Conservation (phyloP, 768 basidiomycete genomes). For the Xerocomus potaroensis region DNA sequence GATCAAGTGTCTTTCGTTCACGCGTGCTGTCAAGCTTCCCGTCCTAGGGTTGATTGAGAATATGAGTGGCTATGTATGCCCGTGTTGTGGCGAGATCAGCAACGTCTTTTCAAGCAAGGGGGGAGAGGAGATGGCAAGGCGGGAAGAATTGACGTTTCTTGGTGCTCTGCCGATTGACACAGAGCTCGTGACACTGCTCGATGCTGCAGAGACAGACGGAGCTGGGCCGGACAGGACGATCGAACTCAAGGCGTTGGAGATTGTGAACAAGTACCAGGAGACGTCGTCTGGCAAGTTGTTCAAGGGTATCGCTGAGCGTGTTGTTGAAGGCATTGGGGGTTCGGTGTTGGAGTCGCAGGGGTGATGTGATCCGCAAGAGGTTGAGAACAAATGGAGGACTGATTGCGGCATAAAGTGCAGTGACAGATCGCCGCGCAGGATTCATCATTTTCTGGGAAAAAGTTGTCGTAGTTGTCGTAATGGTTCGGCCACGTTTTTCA, state of each 20-base stretch:
- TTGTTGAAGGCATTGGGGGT: constrained; percentile 31
- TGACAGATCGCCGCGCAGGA: too few relatives aligned
- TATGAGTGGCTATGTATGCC: constrained; percentile 98
- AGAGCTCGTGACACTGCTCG: constrained; percentile 81
- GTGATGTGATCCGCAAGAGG: too few relatives aligned
- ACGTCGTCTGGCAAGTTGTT: constrained; percentile 75
- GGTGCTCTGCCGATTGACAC: constrained; percentile 93
- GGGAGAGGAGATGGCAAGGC: constrained; percentile 80
- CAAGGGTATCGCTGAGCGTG: constrained; percentile 46
- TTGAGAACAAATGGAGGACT: too few relatives aligned
- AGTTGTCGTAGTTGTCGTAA: constrained; percentile 24
- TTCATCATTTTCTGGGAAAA: too few relatives aligned
- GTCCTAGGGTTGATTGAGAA: constrained; percentile 94
- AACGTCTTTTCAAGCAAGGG: constrained; percentile 95
- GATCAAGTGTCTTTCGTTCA: constrained; percentile 95
- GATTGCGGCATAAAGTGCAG: too few relatives aligned
- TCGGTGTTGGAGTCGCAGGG: too few relatives aligned
- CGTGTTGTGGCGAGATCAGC: constrained; percentile 93
- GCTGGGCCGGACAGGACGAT: constrained; percentile 20
- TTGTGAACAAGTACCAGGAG: constrained; percentile 57
- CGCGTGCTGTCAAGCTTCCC: constrained; percentile 78
- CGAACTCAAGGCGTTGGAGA: constrained; percentile 37
- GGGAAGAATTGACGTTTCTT: constrained; percentile 70
- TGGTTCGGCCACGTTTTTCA: constrained; percentile 21
- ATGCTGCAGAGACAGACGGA: constrained; percentile 47